Evolutionary conservation across 306 rosid species (phyloP).

Genomic region (Echinosophora koreensis): DNA sequence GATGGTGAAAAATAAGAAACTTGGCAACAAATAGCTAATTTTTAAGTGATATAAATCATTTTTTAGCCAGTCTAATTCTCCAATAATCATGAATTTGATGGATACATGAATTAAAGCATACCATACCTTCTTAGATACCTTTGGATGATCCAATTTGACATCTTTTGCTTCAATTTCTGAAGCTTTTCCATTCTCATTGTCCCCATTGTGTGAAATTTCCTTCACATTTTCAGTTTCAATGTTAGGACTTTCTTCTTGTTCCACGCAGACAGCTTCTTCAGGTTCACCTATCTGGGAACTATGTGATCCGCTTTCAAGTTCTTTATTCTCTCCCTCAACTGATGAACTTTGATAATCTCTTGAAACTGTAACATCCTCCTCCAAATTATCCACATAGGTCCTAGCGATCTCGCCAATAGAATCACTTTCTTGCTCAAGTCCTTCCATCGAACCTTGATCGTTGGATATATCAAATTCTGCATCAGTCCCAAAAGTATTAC

Average conservation of each 20-base stretch:
- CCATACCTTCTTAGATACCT: conserved; percentile 60
- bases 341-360: conserved; percentile 47
- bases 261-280: conserved; percentile 48
- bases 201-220: conserved; percentile 46
- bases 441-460: conserved; percentile 46
- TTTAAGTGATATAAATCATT: conserved; percentile 6
- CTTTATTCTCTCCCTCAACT: conserved; percentile 52
- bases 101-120: conserved; percentile 33
- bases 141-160: conserved; percentile 47
- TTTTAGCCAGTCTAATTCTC: neutral
- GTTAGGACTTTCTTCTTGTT: conserved; percentile 47
- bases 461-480: conserved; percentile 46
- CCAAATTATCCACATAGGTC: conserved; percentile 38
- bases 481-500: conserved; percentile 31
- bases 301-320: conserved; percentile 39
- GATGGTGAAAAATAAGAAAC: too few species aligned
- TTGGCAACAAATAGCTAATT: neutral
- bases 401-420: conserved; percentile 43
- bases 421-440: conserved; percentile 40
- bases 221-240: conserved; percentile 45
- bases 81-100: neutral
- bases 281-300: conserved; percentile 50
- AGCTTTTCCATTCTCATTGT: conserved; percentile 45
- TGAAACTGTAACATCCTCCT: conserved; percentile 47
- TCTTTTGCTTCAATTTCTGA: conserved; percentile 52